A percentile compares a stretch with the other conserved stretches of the same genome.
phyloP scores from a whole-genome alignment of 192 early-diverging fungal genomes.

The Coemansia sp. region DNA sequence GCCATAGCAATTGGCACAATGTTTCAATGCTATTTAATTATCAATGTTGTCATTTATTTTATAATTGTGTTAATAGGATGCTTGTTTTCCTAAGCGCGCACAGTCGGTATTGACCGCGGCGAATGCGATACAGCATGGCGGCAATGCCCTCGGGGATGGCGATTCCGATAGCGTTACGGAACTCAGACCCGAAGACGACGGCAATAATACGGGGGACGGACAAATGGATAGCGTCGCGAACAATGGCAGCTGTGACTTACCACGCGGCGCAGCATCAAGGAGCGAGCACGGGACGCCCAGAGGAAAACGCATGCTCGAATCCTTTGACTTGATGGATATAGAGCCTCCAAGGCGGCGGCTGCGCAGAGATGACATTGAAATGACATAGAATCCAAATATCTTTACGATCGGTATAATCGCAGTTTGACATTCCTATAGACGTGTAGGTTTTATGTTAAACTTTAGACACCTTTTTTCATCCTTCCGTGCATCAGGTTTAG shows the following conservation, averaged over 20 bases:
- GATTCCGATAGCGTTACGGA: neutral
- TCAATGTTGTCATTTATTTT: neutral
- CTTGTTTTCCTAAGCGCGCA: neutral
- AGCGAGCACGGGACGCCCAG: conserved; percentile 5
- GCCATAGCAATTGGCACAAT: neutral
- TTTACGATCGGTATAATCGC: neutral
- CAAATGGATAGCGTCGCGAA: neutral
- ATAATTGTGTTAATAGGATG: neutral
- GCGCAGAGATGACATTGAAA: conserved; percentile 46
- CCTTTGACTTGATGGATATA: conserved; percentile 43
- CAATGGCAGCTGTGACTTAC: neutral
- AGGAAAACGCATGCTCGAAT: conserved; percentile 32
- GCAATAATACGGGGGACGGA: neutral
- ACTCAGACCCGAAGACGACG: neutral
- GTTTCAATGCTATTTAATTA: neutral
- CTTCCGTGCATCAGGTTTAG: too few species aligned
- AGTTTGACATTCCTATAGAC: neutral
- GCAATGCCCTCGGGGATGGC: neutral
- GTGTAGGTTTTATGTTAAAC: neutral
- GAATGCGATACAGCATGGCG: neutral
- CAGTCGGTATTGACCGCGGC: neutral
- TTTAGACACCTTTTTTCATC: neutral
- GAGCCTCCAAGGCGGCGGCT: conserved; percentile 49
- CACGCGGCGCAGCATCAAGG: neutral
- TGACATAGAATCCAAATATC: conserved; percentile 13